A percentile compares a stretch with the other conserved stretches of the same genome.
phyloP scores from a whole-genome alignment of 306 rosid species.

The Albizia julibrissin region DNA sequence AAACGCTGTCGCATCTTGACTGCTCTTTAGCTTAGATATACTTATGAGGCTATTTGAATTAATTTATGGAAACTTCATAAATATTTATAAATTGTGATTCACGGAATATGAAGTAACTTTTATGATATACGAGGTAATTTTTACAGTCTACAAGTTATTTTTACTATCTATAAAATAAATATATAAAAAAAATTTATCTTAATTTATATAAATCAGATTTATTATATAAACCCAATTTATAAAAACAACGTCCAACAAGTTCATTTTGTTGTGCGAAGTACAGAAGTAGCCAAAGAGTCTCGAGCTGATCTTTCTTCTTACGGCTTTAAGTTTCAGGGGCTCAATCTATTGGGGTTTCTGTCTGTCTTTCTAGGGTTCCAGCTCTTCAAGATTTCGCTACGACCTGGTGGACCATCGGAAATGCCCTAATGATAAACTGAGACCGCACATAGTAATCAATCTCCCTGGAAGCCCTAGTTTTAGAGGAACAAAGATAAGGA shows the following conservation, averaged over 20 bases:
- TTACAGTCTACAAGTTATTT: too few relatives aligned
- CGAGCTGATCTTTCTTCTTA: neutral
- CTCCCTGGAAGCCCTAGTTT: slow-evolving; percentile 26
- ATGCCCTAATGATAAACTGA: slow-evolving; percentile 1
- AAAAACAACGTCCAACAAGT: too few relatives aligned
- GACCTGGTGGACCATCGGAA: slow-evolving; percentile 29
- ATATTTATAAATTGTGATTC: too few relatives aligned
- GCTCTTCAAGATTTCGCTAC: neutral
- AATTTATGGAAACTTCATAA: too few relatives aligned
- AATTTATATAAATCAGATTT: too few relatives aligned
- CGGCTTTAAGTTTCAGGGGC: neutral
- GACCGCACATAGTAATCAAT: neutral
- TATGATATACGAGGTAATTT: too few relatives aligned
- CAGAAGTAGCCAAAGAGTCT: neutral
- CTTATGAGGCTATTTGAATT: too few relatives aligned
- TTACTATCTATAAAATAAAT: too few relatives aligned
- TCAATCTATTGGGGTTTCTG: neutral
- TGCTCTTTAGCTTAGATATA: neutral
- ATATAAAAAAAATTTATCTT: too few relatives aligned
- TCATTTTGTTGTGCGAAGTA: too few relatives aligned
- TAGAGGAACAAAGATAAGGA: neutral
- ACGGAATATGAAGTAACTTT: too few relatives aligned
- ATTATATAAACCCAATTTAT: too few relatives aligned
- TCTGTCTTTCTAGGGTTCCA: slow-evolving; percentile 49
- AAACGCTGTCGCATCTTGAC: slow-evolving; percentile 5